Base-by-base conservation (phyloP, 306 rosid species). In the Quercus aquifolioides region DNA sequence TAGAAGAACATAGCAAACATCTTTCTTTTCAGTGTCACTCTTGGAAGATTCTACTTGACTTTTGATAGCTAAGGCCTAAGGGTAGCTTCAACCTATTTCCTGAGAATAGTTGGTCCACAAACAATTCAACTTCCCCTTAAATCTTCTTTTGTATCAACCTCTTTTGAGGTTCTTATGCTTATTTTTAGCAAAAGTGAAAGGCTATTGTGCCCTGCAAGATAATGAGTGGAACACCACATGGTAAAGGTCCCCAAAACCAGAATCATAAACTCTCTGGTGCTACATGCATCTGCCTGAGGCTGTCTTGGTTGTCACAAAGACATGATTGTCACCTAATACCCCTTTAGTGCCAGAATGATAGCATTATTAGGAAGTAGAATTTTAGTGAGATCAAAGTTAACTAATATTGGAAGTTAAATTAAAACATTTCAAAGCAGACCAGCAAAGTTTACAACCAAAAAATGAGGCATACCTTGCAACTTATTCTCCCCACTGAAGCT, bases 391-490 rank as follows among this genome's bases (percentile, higher is more conserved):
- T 9, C 51, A 38, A 68, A 33, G 52, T 68, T 35, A 35, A 60
- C 15, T 21, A 4, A 12, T 23, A 60, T 25, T 60, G 6, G 33
- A 41, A 65, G 25, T 43, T 81, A 11, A 63, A 63, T 41, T 69
- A 54, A n/a, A 83, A 52, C 3, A 9, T 25, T 49, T 72, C 60
- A 21, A 68, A 62, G 70, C 20, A 64, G 76, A 51, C 55, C 79
- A 63, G 74, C 33, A 5, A 63, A 79, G 55, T 81, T 70, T 71
- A 20, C 60, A 72, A 65, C 76, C 70, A 73, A 70, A 73, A 80
- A 55, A 59, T 23, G 76, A 64, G 65, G 73, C 82, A 79, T 89
- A 95, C 99, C 99, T 95, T 95, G 90, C 98, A 95, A 87, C 85
- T 85, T 77, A 93, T 87, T 88, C 91, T 93, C 78, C 89, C 97